A percentile compares a stretch with the other conserved stretches of the same genome.
These are phyloP conservation scores for Kuraishia floccosa DNA, from an alignment of 805 yeast genomes.

Conservation along the genomic window DNA sequence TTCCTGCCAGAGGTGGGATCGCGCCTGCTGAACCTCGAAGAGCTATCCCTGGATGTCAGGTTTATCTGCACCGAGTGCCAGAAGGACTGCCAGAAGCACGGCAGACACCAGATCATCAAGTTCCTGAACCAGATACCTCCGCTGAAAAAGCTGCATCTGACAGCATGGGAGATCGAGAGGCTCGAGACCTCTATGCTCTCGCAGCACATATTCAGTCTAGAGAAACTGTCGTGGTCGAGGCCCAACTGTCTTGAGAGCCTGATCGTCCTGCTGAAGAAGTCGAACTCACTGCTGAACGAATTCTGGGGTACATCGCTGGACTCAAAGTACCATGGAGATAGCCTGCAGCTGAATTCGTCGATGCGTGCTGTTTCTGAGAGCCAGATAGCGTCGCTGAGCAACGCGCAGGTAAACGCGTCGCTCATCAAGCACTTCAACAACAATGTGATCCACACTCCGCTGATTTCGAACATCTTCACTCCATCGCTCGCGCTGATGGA, in stretches of 20 bases:
- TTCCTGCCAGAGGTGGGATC: conserved; percentile 1
- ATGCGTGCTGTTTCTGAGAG: too few relatives aligned
- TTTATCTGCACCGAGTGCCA: conserved; percentile 3
- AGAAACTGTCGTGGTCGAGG: too few relatives aligned
- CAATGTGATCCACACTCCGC: conserved; percentile 1
- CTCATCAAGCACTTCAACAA: conserved; percentile 2
- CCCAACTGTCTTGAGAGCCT: too few relatives aligned
- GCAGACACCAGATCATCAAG: conserved; percentile 1
- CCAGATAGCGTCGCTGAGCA: too few relatives aligned
- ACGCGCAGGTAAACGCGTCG: background rate
- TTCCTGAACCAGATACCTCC: conserved; percentile 4
- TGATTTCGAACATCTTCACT: conserved; percentile 1
- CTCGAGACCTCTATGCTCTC: conserved; percentile 1
- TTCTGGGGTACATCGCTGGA: conserved; percentile 1
- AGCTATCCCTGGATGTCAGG: conserved; percentile 4
- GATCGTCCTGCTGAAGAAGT: too few relatives aligned
- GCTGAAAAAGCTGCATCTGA: conserved; percentile 2
- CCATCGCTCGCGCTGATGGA: conserved; percentile 1
- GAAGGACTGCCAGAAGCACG: conserved; percentile 3
- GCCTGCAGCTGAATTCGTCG: too few relatives aligned
- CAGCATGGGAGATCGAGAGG: background rate
- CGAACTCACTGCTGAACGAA: conserved; percentile 1
- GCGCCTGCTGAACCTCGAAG: conserved; percentile 1
- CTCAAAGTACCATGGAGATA: too few relatives aligned
- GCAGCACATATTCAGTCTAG: conserved; percentile 1